These are phyloP conservation scores for Excoecaria agallocha DNA, from an alignment of 345 rosid species.

Conservation along the genomic window DNA sequence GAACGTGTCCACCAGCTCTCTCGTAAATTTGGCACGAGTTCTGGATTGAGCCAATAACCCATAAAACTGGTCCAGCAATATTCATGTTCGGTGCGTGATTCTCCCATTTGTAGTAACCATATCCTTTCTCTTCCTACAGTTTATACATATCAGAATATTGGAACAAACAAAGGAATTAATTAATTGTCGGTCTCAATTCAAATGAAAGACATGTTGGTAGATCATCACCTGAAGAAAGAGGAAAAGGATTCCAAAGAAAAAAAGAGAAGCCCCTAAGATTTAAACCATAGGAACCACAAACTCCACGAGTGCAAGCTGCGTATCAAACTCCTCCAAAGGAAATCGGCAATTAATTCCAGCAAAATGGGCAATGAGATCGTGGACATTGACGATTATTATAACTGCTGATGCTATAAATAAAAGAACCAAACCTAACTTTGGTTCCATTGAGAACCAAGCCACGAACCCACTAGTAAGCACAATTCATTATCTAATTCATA, in stretches of 20 bases:
- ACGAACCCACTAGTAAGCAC: constrained; percentile 53
- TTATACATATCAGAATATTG: not conserved
- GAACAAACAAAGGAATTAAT: too few species aligned
- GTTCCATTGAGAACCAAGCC: constrained; percentile 59
- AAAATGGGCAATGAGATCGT: constrained; percentile 77
- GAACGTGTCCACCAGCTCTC: constrained; percentile 79
- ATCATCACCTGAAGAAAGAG: constrained; percentile 56
- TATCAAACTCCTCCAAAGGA: constrained; percentile 48
- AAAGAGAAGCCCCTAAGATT: constrained; percentile 53
- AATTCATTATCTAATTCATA: too few species aligned
- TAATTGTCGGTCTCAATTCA: too few species aligned
- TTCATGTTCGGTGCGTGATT: constrained; percentile 65
- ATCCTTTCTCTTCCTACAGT: constrained; percentile 56
- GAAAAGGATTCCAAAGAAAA: constrained; percentile 56
- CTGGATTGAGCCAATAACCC: constrained; percentile 79
- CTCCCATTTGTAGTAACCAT: constrained; percentile 41
- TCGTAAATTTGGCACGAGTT: constrained; percentile 89
- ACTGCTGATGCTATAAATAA: constrained; percentile 54
- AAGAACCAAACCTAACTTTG: constrained; percentile 62
- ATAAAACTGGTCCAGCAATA: constrained; percentile 61
- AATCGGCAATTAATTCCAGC: constrained; percentile 69
- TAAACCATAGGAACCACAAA: constrained; percentile 69
- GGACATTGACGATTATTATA: constrained; percentile 50
- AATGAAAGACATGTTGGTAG: not conserved
- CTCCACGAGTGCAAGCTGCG: constrained; percentile 79